A percentile compares a stretch with the other conserved stretches of the same genome.
These are phyloP conservation scores for Amphibolis antarctica DNA, from an alignment of 106 monocot genomes.

Conservation along the genomic window DNA sequence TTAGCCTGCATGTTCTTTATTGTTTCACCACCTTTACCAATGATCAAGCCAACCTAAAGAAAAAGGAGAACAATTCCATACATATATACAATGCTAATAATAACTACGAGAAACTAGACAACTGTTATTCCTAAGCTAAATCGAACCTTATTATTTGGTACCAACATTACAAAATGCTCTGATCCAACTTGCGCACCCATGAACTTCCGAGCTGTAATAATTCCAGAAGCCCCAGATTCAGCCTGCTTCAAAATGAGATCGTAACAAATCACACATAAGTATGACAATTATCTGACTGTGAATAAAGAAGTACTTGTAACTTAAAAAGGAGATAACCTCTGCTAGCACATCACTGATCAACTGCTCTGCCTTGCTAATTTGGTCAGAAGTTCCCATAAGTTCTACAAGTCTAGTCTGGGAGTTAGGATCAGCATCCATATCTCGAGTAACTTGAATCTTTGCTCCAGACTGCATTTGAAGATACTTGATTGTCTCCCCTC, in stretches of 20 bases:
- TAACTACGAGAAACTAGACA: not conserved
- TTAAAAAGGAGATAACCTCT: constrained; percentile 32
- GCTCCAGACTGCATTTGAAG: constrained; percentile 82
- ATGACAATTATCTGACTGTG: not conserved
- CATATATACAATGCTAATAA: not conserved
- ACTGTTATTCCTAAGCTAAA: not conserved
- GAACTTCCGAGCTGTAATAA: constrained; percentile 24
- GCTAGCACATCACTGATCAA: constrained; percentile 63
- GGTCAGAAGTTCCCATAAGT: constrained; percentile 66
- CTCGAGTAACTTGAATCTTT: constrained; percentile 80
- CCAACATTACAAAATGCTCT: constrained; percentile 65
- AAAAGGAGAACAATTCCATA: not conserved
- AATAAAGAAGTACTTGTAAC: not conserved
- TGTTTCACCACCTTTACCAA: constrained; percentile 97
- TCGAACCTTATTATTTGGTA: constrained; percentile 71
- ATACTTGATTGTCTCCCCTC: constrained; percentile 81
- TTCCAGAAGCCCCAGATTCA: constrained; percentile 58
- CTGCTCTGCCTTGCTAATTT: constrained; percentile 73
- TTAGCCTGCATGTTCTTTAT: constrained; percentile 85
- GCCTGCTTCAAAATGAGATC: constrained; percentile 31
- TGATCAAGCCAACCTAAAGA: constrained; percentile 72
- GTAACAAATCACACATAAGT: not conserved
- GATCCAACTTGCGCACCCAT: constrained; percentile 26
- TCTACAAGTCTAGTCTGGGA: constrained; percentile 57
- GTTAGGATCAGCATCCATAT: constrained; percentile 58